Percentiles rank a stretch among this genome's conserved stretches.
Conservation (phyloP, 345 rosid genomes). For the Clausena lansium region DNA sequence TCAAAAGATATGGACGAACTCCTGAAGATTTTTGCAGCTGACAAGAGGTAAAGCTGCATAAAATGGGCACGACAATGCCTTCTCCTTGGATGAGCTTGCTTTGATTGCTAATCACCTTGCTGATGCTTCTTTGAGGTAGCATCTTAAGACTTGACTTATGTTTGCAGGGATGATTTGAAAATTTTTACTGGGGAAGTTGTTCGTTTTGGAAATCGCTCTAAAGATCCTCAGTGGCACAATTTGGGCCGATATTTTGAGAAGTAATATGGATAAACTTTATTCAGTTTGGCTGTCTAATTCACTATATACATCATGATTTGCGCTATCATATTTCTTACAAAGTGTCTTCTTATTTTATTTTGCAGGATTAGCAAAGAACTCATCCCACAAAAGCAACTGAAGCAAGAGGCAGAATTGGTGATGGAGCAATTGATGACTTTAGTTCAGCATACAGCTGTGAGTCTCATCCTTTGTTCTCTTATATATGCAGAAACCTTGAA, state of each 20-base stretch:
- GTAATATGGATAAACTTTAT: constrained; percentile 34
- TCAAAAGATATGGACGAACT: constrained; percentile 76
- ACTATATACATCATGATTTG: background rate
- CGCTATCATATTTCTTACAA: constrained; percentile 2
- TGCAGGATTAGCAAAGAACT: constrained; percentile 66
- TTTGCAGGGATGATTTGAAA: constrained; percentile 74
- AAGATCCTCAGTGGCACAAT: constrained; percentile 96
- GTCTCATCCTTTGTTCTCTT: constrained; percentile 24
- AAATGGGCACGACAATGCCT: background rate
- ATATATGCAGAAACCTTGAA: background rate
- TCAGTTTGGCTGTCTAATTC: constrained; percentile 2
- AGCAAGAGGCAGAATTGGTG: constrained; percentile 60
- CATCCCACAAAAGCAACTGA: constrained; percentile 63
- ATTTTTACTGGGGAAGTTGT: constrained; percentile 85
- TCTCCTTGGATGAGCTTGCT: background rate
- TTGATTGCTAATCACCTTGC: constrained; percentile 1
- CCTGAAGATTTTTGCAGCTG: constrained; percentile 60
- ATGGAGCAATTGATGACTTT: constrained; percentile 62
- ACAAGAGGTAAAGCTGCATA: constrained; percentile 58
- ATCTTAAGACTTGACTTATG: background rate
- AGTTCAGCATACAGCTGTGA: constrained; percentile 86
- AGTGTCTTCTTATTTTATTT: background rate
- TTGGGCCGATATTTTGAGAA: constrained; percentile 84
- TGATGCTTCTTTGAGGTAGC: background rate
- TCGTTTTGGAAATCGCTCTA: constrained; percentile 91